phyloP scores from a whole-genome alignment of 1,284 basidiomycete species.

The Kwoniella shivajii region DNA sequence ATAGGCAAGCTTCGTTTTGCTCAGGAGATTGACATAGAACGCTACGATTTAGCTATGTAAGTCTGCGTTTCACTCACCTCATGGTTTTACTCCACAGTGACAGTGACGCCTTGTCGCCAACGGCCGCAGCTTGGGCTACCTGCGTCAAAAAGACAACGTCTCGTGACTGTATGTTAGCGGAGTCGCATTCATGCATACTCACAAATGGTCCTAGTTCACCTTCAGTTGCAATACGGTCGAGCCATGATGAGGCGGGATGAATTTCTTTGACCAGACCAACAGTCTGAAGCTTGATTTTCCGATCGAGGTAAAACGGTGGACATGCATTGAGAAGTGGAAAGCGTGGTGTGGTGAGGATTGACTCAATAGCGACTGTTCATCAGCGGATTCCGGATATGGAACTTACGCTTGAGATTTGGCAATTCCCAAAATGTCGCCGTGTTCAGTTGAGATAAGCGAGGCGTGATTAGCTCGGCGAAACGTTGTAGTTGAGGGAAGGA shows the following conservation, averaged over 20 bases:
- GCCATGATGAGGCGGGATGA: neutral
- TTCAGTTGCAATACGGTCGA: constrained; percentile 1
- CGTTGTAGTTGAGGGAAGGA: neutral
- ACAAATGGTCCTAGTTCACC: constrained; percentile 8
- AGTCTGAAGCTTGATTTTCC: neutral
- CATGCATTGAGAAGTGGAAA: constrained; percentile 5
- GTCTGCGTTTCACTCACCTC: constrained; percentile 2
- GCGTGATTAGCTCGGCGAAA: neutral
- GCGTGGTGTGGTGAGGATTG: neutral
- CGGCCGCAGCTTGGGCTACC: neutral
- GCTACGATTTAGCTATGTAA: neutral
- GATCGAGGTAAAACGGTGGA: constrained; percentile 6
- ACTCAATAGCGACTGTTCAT: constrained; percentile 3
- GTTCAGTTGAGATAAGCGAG: neutral
- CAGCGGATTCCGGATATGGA: neutral
- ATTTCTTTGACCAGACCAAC: neutral
- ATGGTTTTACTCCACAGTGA: neutral
- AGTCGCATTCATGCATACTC: neutral
- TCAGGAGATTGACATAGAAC: neutral
- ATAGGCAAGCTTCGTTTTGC: neutral
- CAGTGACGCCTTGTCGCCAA: neutral
- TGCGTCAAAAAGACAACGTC: neutral
- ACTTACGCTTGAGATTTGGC: constrained; percentile 11
- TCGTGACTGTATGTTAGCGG: neutral
- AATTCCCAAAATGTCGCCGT: constrained; percentile 15